phyloP scores from a whole-genome alignment of 202 grass and related monocot genomes.

The Setaria viridis region DNA sequence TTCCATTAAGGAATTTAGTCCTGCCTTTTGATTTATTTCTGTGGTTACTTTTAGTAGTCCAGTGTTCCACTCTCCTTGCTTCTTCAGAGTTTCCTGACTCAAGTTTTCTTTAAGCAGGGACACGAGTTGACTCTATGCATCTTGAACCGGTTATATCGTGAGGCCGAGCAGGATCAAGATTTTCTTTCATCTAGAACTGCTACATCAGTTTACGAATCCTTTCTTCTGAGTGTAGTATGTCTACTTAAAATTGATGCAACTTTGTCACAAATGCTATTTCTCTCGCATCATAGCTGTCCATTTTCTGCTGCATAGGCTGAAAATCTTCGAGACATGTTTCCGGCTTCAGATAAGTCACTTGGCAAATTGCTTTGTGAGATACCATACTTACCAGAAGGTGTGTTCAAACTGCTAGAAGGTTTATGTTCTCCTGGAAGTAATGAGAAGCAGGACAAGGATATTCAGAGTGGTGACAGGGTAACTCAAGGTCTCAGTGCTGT shows the following conservation, averaged over 20 bases:
- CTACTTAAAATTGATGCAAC: conserved; percentile 28
- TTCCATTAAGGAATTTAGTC: conserved; percentile 30
- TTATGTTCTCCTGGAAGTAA: conserved; percentile 83
- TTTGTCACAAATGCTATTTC: conserved; percentile 39
- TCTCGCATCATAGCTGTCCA: conserved; percentile 25
- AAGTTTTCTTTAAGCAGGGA: conserved; percentile 68
- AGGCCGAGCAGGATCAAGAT: conserved; percentile 94
- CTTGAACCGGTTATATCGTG: conserved; percentile 90
- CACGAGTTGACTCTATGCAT: conserved; percentile 94
- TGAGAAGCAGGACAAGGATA: conserved; percentile 86
- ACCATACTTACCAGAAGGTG: conserved; percentile 84
- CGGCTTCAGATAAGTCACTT: conserved; percentile 86
- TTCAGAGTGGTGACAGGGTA: conserved; percentile 81
- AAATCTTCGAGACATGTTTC: conserved; percentile 84
- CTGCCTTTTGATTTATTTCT: conserved; percentile 14
- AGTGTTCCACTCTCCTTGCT: conserved; percentile 45
- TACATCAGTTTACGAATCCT: conserved; percentile 95
- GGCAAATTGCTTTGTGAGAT: conserved; percentile 89
- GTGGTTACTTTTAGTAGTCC: background rate
- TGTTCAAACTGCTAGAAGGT: conserved; percentile 80
- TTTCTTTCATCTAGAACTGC: conserved; percentile 98
- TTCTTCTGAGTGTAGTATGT: conserved; percentile 86
- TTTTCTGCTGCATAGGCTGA: conserved; percentile 63
- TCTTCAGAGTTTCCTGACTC: conserved; percentile 52
- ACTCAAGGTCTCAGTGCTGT: conserved; percentile 96